A percentile compares a stretch with the other conserved stretches of the same genome.
These are phyloP conservation scores for Clitopilus passeckerianus DNA, from an alignment of 768 basidiomycete species.

Conservation along the genomic window DNA sequence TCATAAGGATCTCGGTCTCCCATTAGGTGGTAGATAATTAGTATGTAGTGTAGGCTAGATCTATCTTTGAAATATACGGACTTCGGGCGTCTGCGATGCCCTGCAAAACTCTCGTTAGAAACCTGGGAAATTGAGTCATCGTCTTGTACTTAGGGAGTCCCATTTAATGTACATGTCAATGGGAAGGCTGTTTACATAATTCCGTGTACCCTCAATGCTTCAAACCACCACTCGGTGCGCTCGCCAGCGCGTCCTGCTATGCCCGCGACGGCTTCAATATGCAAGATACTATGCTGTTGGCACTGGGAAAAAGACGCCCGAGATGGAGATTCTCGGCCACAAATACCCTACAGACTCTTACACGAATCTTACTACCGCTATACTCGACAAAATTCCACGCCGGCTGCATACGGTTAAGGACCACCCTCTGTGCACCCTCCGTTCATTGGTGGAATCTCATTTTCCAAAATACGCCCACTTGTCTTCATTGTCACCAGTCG, in stretches of 20 bases:
- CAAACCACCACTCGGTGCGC: background rate
- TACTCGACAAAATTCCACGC: constrained; percentile 74
- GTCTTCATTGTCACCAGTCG: constrained; percentile 80
- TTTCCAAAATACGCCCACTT: constrained; percentile 71
- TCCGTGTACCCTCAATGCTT: background rate
- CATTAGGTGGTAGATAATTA: constrained; percentile 16
- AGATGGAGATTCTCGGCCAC: constrained; percentile 53
- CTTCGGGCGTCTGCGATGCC: background rate
- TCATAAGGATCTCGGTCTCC: constrained; percentile 5
- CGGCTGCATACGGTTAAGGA: constrained; percentile 69
- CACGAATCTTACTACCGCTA: constrained; percentile 84
- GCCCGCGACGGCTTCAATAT: background rate
- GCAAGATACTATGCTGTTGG: constrained; percentile 8
- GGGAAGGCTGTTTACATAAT: background rate
- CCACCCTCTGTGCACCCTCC: constrained; percentile 87
- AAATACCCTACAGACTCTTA: constrained; percentile 70
- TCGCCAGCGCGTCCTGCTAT: constrained; percentile 1
- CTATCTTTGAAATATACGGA: constrained; percentile 5
- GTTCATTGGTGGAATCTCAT: constrained; percentile 78
- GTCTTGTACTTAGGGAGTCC: no score
- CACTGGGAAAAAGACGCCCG: constrained; percentile 5
- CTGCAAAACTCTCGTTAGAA: background rate
- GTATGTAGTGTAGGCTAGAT: constrained; percentile 33
- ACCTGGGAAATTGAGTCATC: no score
- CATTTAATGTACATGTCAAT: no score